These are phyloP conservation scores for Limtongia smithiae DNA, from an alignment of 805 yeast genomes.

Conservation along the genomic window DNA sequence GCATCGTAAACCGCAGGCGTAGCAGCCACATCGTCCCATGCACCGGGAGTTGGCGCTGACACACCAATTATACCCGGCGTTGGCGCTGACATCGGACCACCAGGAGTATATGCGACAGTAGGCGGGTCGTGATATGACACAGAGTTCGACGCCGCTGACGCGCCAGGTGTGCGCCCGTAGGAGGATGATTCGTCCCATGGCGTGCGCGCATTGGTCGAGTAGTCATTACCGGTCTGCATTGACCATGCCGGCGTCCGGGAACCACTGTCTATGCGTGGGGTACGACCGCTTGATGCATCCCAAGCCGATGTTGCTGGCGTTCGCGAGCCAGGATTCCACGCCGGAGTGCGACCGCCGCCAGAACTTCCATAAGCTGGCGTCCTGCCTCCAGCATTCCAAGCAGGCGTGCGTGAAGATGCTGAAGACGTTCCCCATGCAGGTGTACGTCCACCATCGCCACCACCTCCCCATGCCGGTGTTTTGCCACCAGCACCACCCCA, in stretches of 20 bases:
- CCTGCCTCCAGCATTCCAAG: constrained; percentile 41
- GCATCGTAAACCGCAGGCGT: constrained; percentile 40
- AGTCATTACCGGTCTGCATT: constrained; percentile 4
- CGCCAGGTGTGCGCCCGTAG: constrained; percentile 42
- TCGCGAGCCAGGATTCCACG: constrained; percentile 38
- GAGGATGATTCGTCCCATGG: constrained; percentile 32
- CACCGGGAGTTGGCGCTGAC: constrained; percentile 39
- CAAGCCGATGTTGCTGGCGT: constrained; percentile 43
- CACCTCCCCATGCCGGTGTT: constrained; percentile 50
- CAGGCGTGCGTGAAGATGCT: constrained; percentile 44
- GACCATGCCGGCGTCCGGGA: no score
- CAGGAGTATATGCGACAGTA: constrained; percentile 38
- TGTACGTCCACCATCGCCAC: constrained; percentile 40
- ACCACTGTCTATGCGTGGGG: no score
- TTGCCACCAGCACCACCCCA: constrained; percentile 42
- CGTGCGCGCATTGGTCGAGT: constrained; percentile 33
- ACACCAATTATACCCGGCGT: constrained; percentile 34
- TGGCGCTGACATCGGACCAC: constrained; percentile 40
- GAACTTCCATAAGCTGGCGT: constrained; percentile 20
- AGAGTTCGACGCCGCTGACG: no score
- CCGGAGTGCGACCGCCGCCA: constrained; percentile 43
- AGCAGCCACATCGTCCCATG: constrained; percentile 32
- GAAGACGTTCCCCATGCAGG: constrained; percentile 44
- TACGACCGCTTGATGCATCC: constrained; percentile 37
- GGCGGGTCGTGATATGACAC: constrained; percentile 52